Evolutionary conservation across 495 filamentous ascomycete species (phyloP).

Genomic region (Patellaria atrata): DNA sequence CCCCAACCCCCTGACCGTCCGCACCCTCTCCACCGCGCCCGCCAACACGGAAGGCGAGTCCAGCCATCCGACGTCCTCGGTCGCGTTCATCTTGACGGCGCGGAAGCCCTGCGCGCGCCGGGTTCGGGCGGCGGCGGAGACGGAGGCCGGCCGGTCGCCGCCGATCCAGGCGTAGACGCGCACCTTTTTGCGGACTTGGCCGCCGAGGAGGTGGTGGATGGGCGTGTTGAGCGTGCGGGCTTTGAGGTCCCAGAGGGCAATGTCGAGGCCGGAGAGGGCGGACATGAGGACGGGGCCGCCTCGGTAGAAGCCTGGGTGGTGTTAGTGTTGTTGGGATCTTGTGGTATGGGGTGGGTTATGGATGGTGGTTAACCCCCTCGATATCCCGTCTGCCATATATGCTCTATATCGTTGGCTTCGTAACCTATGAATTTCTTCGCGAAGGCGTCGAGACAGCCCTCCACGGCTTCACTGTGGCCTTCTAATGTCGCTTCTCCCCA

Average conservation of each 20-base stretch:
- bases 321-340: neutral
- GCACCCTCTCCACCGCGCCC: slow-evolving; percentile 52
- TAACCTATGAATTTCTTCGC: slow-evolving; percentile 47
- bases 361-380: slow-evolving; percentile 36
- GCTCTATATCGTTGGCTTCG: slow-evolving; percentile 70
- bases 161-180: slow-evolving; percentile 82
- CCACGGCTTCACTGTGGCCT: slow-evolving; percentile 60
- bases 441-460: slow-evolving; percentile 58
- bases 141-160: slow-evolving; percentile 50
- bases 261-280: slow-evolving; percentile 64
- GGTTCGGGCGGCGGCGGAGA: slow-evolving; percentile 29
- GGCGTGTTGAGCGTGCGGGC: slow-evolving; percentile 46
- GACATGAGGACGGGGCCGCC: slow-evolving; percentile 80
- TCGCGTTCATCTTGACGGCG: slow-evolving; percentile 71
- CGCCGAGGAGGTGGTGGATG: slow-evolving; percentile 59
- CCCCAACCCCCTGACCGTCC: slow-evolving; percentile 52
- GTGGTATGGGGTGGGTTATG: too few relatives aligned
- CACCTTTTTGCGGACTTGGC: slow-evolving; percentile 58
- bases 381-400: slow-evolving; percentile 63
- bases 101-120: slow-evolving; percentile 59
- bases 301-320: slow-evolving; percentile 55
- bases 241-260: slow-evolving; percentile 74
- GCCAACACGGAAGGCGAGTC: slow-evolving; percentile 53
- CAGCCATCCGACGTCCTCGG: slow-evolving; percentile 65
- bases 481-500: slow-evolving; percentile 72